These are phyloP conservation scores for Aspergillus caelatus DNA, from an alignment of 2,329 filamentous ascomycete genomes.

Conservation along the genomic window DNA sequence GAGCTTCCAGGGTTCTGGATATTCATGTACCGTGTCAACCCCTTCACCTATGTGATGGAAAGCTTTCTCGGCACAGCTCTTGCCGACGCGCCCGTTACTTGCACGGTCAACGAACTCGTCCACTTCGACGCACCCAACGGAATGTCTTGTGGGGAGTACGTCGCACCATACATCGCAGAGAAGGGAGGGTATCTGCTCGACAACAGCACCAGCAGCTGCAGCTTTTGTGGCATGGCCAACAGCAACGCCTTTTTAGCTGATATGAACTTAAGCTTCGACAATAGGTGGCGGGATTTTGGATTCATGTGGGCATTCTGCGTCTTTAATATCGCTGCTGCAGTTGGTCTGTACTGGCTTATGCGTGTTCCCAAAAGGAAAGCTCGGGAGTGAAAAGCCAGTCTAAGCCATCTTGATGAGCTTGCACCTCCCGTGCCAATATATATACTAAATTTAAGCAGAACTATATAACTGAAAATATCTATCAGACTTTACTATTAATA, in stretches of 20 bases:
- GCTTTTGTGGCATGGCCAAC: conserved; percentile 7
- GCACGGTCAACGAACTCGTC: conserved; percentile 4
- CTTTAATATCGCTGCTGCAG: conserved; percentile 24
- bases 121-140: conserved; percentile 1
- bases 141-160: conserved; percentile 11
- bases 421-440: no score
- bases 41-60: conserved; percentile 27
- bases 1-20: conserved; percentile 19
- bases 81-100: conserved; percentile 5
- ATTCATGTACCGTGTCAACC: conserved; percentile 18
- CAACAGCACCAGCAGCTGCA: conserved; percentile 1
- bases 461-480: no score
- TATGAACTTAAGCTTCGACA: not conserved
- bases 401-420: no score
- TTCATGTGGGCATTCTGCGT: conserved; percentile 29
- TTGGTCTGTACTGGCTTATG: conserved; percentile 14
- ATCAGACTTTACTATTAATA: no score
- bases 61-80: not conserved
- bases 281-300: conserved; percentile 11
- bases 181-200: conserved; percentile 7
- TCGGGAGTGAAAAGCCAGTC: no score
- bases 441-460: no score
- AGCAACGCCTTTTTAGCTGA: conserved; percentile 4
- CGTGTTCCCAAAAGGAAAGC: conserved; percentile 8
- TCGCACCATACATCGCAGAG: not conserved